phyloP scores from a whole-genome alignment of 768 basidiomycete genomes.

The Amanita molliuscula region DNA sequence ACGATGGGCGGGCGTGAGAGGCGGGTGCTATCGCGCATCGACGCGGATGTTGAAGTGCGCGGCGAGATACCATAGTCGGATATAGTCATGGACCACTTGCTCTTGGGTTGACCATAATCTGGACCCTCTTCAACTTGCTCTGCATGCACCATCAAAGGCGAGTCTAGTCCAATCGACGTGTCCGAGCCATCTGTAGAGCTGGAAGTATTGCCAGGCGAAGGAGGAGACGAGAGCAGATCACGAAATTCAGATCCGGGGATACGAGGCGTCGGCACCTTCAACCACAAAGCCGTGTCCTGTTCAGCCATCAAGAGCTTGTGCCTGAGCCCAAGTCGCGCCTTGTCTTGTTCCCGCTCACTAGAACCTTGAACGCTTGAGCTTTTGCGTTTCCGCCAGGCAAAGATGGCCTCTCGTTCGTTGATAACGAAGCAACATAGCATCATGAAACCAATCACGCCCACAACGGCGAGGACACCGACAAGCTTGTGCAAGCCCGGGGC shows the following conservation, averaged over 20 bases:
- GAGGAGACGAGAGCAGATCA: not conserved
- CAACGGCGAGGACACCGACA: slow-evolving; percentile 2
- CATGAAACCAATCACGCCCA: not conserved
- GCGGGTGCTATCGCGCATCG: not conserved
- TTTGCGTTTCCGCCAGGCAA: not conserved
- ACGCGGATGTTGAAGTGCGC: not conserved
- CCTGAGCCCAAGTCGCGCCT: not conserved
- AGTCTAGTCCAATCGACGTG: not conserved
- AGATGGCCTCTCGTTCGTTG: slow-evolving; percentile 1
- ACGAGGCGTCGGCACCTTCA: not conserved
- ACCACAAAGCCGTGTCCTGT: not conserved
- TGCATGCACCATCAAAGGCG: not conserved
- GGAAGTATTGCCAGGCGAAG: not conserved
- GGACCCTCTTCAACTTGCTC: not conserved
- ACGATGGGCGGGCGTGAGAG: not conserved
- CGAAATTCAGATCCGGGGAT: not conserved
- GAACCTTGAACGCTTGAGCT: not conserved
- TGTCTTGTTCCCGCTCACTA: not conserved
- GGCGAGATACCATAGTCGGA: slow-evolving; percentile 3
- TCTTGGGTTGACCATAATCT: not conserved
- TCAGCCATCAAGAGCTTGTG: slow-evolving; percentile 1
- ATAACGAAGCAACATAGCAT: slow-evolving; percentile 2
- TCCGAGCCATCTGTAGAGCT: not conserved
- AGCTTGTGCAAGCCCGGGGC: slow-evolving; percentile 3
- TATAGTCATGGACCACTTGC: slow-evolving; percentile 7